Evolutionary conservation across 352 stramenopile genomes (phyloP), one percentile per base, ranked within the genome.

Genomic region (Phytophthora pluvialis): DNA sequence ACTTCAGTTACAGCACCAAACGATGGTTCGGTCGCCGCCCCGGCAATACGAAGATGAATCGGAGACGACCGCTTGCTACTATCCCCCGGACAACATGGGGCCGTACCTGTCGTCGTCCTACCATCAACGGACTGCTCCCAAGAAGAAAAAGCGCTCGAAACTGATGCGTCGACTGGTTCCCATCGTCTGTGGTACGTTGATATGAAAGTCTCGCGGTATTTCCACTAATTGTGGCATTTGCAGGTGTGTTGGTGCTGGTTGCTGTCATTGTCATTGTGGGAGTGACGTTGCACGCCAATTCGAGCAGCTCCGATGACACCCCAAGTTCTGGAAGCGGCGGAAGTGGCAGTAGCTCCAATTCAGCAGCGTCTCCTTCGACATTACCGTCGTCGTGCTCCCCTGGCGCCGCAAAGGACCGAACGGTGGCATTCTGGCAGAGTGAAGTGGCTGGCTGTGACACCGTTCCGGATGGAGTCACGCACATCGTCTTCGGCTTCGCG

Each of bases 381-480:
- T 25, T 47, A 25, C 60, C 55, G 7, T 69, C 65, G 9, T 60
- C 59, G 18, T 79, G 70, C 38, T 44, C 73, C 8, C 47, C 50
- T 43, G 73, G 88, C 1, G 51, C 62, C 5, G 64, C 83, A 7
- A 64, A 84, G 21, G 60, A 88, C n/a, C 83, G 86, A 9, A 85
- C 80, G 0, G 78, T 94, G 10, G 81, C 77, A 18, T 94, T 94
- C 70, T 94, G 86, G 86, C 86, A 94, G 67, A 89, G 72, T 49
- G 83, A 94, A 70, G 78, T 91, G 54, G 67, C 70, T 13, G 86
- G 83, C 4, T 94, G 86, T 64, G 81, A 94, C 26, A 79, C 75
- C 16, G 77, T 93, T n/a, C 83, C 86, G 0, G 44, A 77, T 11
- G 81, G 86, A 11, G 86, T 94, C 35, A 93, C 86, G 3, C 86